Evolutionary conservation across 139 green algal species (phyloP).

Genomic region (Pleodorina starrii): DNA sequence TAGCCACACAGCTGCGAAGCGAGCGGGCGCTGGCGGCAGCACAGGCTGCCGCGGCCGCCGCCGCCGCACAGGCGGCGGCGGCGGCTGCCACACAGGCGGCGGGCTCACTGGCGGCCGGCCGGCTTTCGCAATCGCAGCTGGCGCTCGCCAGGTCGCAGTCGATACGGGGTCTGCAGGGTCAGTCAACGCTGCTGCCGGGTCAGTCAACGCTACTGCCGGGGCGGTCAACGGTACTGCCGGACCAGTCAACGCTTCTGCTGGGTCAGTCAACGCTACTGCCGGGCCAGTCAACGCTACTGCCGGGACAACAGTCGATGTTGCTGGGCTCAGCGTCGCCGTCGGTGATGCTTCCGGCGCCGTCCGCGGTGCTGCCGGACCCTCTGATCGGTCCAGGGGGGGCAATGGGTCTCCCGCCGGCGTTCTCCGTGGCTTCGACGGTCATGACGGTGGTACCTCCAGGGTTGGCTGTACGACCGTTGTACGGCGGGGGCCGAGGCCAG

Average conservation of each 20-base stretch:
- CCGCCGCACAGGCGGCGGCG: neutral
- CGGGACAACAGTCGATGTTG: neutral
- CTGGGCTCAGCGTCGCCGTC: neutral
- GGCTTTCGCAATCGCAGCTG: too few species aligned
- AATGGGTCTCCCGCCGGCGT: neutral
- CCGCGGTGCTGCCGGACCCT: neutral
- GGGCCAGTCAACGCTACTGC: neutral
- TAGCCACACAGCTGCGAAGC: conserved; percentile 53
- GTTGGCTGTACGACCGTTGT: neutral
- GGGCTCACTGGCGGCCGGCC: too few species aligned
- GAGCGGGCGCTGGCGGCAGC: conserved; percentile 11
- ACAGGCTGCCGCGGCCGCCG: neutral
- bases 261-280: neutral
- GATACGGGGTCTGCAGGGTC: too few species aligned
- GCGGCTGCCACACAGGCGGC: too few species aligned
- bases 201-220: too few species aligned
- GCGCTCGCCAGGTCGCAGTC: too few species aligned
- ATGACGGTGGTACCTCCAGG: neutral
- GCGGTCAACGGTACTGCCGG: too few species aligned
- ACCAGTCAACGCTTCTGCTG: too few species aligned
- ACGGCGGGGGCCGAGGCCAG: neutral
- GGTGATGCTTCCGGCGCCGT: neutral
- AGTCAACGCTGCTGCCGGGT: too few species aligned
- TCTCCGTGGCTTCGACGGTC: too few species aligned
- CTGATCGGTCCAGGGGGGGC: neutral